A percentile compares a stretch with the other conserved stretches of the same genome.
Evolutionary conservation across 2,329 filamentous ascomycete species (phyloP).

Genomic region (Keithomyces neogunnii): DNA sequence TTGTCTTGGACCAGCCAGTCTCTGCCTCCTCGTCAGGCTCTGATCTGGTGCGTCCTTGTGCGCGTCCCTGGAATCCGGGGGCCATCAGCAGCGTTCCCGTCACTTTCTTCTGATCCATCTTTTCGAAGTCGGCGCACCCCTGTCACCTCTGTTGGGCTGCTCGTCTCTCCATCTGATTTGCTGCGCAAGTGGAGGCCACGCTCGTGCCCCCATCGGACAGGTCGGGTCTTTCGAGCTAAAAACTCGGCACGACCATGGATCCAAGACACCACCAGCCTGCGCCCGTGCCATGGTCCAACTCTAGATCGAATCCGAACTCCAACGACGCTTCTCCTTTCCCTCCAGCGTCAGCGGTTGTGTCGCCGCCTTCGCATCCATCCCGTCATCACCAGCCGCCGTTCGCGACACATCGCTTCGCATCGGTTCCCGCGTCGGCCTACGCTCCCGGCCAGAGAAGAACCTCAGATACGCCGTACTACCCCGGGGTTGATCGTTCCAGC

Average conservation of each 20-base stretch:
- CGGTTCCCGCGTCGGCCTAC: conserved; percentile 16
- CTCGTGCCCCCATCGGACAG: conserved; percentile 1
- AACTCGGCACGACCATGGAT: conserved; percentile 25
- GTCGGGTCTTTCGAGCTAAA: conserved; percentile 26
- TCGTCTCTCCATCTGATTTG: background rate
- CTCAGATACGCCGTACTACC: conserved; percentile 35
- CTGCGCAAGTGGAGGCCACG: background rate
- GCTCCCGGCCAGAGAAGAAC: conserved; percentile 26
- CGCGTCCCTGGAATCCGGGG: background rate
- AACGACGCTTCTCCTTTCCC: conserved; percentile 4
- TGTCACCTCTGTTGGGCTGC: background rate
- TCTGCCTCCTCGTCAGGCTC: background rate
- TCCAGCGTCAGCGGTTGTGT: conserved; percentile 4
- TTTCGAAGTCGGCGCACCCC: background rate
- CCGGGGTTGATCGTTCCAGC: conserved; percentile 21
- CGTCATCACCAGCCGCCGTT: conserved; percentile 3
- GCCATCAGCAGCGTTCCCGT: background rate
- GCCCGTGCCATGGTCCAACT: conserved; percentile 9
- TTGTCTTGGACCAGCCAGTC: background rate
- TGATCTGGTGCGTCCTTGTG: background rate
- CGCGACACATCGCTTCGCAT: conserved; percentile 2
- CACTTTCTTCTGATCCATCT: background rate
- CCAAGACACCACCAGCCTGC: conserved; percentile 17
- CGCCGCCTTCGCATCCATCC: conserved; percentile 4
- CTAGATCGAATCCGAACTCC: conserved; percentile 1